Conservation (phyloP, 208 protist genomes). For the Acanthamoeba healyi region DNA sequence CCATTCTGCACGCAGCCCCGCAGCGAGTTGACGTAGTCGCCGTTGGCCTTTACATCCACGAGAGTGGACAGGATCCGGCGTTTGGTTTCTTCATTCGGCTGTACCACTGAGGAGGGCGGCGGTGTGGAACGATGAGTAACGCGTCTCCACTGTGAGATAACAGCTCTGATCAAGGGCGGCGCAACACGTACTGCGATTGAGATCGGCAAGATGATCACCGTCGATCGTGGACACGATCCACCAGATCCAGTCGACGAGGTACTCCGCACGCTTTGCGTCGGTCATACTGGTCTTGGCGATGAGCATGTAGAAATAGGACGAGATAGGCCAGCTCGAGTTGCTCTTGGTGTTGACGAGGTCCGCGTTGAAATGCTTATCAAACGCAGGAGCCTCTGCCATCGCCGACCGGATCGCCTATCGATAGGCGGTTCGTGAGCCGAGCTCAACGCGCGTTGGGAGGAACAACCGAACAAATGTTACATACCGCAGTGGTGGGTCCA, state of each 20-base stretch:
- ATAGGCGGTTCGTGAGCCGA: too few relatives aligned
- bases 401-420: background rate
- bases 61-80: background rate
- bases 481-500: background rate
- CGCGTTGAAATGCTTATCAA: background rate
- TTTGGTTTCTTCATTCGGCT: background rate
- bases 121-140: too few relatives aligned
- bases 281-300: background rate
- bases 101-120: background rate
- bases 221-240: background rate
- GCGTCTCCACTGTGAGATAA: too few relatives aligned
- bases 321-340: background rate
- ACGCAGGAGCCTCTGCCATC: background rate
- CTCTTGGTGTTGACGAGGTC: background rate
- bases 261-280: background rate
- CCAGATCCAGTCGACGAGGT: slow-evolving; percentile 5
- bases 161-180: too few relatives aligned
- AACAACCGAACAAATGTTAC: too few relatives aligned
- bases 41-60: background rate
- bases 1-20: background rate
- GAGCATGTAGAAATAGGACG: slow-evolving; percentile 8
- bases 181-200: slow-evolving; percentile 8
- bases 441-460: too few relatives aligned
- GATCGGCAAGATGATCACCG: background rate
- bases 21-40: background rate